These are phyloP conservation scores for Draba incana DNA, from an alignment of 345 rosid genomes.

Conservation along the genomic window DNA sequence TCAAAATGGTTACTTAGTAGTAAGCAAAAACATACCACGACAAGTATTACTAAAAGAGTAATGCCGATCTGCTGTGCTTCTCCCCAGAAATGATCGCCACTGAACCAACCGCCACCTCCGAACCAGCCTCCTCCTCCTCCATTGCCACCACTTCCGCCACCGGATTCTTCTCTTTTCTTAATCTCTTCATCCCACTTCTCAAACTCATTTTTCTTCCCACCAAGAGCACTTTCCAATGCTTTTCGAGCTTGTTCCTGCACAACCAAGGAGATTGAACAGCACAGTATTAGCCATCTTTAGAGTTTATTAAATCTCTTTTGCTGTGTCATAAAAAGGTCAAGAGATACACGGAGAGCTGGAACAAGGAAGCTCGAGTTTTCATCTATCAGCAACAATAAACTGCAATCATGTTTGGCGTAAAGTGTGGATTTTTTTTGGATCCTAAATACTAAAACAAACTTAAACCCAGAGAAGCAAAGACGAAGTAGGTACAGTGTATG, in stretches of 20 bases:
- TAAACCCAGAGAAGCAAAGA: background rate
- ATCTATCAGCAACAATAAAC: background rate
- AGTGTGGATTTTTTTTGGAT: background rate
- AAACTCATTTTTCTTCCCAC: slow-evolving; percentile 82
- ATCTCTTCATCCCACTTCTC: slow-evolving; percentile 89
- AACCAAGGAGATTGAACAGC: background rate
- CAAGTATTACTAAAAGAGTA: slow-evolving; percentile 61
- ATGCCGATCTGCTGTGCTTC: slow-evolving; percentile 72
- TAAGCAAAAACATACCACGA: slow-evolving; percentile 56
- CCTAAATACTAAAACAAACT: background rate
- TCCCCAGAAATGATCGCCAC: slow-evolving; percentile 75
- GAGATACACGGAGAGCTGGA: too few species aligned
- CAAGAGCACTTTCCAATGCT: slow-evolving; percentile 88
- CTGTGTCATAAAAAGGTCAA: too few species aligned
- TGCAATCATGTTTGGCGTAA: background rate
- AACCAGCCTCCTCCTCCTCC: slow-evolving; percentile 90
- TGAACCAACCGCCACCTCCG: slow-evolving; percentile 87
- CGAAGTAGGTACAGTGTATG: background rate
- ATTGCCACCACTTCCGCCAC: slow-evolving; percentile 60
- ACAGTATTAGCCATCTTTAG: slow-evolving; percentile 8
- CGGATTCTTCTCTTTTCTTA: slow-evolving; percentile 79
- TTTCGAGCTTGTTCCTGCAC: slow-evolving; percentile 84
- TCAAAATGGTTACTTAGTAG: background rate
- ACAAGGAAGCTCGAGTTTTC: background rate
- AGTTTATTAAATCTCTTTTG: background rate